A percentile compares a stretch with the other conserved stretches of the same genome.
Conservation (phyloP, 257 asterid genomes). For the Fraxinus americana region DNA sequence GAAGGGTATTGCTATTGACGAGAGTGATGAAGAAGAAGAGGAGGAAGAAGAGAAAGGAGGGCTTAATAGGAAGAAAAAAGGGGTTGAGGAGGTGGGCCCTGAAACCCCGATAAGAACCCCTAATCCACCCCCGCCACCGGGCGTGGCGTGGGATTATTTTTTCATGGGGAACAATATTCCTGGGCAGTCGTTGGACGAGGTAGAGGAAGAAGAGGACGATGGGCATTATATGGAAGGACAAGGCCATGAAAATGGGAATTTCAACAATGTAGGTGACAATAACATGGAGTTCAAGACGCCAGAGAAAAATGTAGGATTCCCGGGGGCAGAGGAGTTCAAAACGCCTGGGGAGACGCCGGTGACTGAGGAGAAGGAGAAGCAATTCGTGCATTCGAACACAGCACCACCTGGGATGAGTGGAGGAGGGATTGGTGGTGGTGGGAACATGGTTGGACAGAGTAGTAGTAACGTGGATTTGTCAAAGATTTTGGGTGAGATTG, state of each 20-base stretch:
- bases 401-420: slow-evolving; percentile 69
- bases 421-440: slow-evolving; percentile 30
- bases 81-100: slow-evolving; percentile 29
- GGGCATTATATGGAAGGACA: slow-evolving; percentile 41
- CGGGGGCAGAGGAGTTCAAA: slow-evolving; percentile 56
- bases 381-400: slow-evolving; percentile 79
- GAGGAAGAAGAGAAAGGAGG: slow-evolving; percentile 49
- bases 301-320: slow-evolving; percentile 53
- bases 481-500: slow-evolving; percentile 69
- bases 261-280: slow-evolving; percentile 39
- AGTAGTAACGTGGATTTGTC: slow-evolving; percentile 65
- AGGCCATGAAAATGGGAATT: slow-evolving; percentile 31
- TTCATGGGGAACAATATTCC: slow-evolving; percentile 50
- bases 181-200: slow-evolving; percentile 50
- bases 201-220: slow-evolving; percentile 33
- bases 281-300: slow-evolving; percentile 65
- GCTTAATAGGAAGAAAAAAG: slow-evolving; percentile 49
- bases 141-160: slow-evolving; percentile 92
- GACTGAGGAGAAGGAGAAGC: slow-evolving; percentile 32
- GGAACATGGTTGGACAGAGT: slow-evolving; percentile 32
- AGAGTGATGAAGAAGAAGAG: slow-evolving; percentile 50
- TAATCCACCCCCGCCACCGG: slow-evolving; percentile 54
- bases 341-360: slow-evolving; percentile 58
- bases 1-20: slow-evolving; percentile 53
- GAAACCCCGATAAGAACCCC: slow-evolving; percentile 52